phyloP scores from a whole-genome alignment of 1,284 basidiomycete genomes.

The Rhodotorula sp. region DNA sequence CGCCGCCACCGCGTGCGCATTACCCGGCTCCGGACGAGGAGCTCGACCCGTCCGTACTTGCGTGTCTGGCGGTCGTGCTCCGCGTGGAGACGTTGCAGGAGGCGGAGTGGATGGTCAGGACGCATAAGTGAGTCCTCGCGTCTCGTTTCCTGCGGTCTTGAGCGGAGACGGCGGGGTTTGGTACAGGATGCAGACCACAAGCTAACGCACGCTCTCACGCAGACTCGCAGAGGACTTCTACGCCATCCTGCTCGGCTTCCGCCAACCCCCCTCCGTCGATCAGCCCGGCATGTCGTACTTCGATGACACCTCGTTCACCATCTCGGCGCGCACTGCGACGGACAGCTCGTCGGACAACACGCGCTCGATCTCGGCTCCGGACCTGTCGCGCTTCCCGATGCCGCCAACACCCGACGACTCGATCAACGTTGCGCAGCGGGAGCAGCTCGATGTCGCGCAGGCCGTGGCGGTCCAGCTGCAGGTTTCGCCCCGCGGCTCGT shows the following conservation, averaged over 20 bases:
- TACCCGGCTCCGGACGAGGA: not conserved
- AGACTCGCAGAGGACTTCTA: constrained; percentile 20
- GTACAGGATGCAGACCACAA: too few relatives aligned
- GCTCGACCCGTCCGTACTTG: constrained; percentile 15
- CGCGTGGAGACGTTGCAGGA: not conserved
- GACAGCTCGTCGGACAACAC: not conserved
- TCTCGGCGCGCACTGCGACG: not conserved
- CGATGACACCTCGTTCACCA: not conserved
- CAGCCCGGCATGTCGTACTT: not conserved
- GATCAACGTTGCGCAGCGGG: not conserved
- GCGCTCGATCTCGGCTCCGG: constrained; percentile 3
- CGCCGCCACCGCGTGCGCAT: not conserved
- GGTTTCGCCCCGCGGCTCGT: not conserved
- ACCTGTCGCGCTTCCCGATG: not conserved
- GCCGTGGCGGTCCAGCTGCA: not conserved
- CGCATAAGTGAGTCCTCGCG: constrained; percentile 1
- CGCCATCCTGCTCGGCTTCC: constrained; percentile 16
- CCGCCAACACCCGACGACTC: not conserved
- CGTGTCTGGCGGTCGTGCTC: constrained; percentile 10
- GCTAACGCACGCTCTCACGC: not conserved
- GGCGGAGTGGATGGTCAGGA: not conserved
- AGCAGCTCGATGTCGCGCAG: not conserved
- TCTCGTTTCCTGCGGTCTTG: not conserved
- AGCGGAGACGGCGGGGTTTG: too few relatives aligned
- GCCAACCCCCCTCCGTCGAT: not conserved